Base-by-base conservation (phyloP, 2,329 filamentous ascomycete species). In the Colletotrichum camelliae region DNA sequence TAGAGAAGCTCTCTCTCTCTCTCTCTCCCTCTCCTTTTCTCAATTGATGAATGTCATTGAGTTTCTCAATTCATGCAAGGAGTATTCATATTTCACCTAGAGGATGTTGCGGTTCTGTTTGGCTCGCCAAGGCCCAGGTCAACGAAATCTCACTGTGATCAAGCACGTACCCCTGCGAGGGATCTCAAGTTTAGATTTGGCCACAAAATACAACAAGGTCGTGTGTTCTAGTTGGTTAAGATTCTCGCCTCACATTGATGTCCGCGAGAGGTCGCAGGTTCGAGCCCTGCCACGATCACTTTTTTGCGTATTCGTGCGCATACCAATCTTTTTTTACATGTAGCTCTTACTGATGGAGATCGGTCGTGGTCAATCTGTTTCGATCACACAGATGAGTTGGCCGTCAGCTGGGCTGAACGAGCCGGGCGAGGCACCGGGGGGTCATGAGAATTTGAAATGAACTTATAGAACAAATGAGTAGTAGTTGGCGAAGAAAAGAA, bases 191-290 rank as follows among this genome's bases (percentile, higher is more conserved):
- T 6, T 10, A 24, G 15, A 43, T 16, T 15, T 6, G 2, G 2
- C 0, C 1, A 0, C 0, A 3, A 9, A 2, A 0, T 15, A 2
- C 4, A n/a, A 67, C 4, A 33, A 21, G 74, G 74, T 70, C 72
- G 74, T 74, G 74, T 76, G 74, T 76, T 76, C 74, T 76, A 76
- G 74, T 76, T 70, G 74, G 67, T 75, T 76, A 76, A 74, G 74
- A 76, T 76, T 76, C 55, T 70, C 72, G 70, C 62, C 72, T 75
- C 67, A 72, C 75, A 77, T 12, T n/a, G 7, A 27, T 43, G 29
- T 61, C 27, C 16, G 72, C 75, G 75, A 65, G 58, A 77, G 75
- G 73, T 76, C 73, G 75, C 73, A 72, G 75, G 75, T 77, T 76
- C 75, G 75, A 77, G 65, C 75, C 75, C 75, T 75, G 75, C 75